Conservation (phyloP, 148 eudicot species). For the Euryodendron excelsum region DNA sequence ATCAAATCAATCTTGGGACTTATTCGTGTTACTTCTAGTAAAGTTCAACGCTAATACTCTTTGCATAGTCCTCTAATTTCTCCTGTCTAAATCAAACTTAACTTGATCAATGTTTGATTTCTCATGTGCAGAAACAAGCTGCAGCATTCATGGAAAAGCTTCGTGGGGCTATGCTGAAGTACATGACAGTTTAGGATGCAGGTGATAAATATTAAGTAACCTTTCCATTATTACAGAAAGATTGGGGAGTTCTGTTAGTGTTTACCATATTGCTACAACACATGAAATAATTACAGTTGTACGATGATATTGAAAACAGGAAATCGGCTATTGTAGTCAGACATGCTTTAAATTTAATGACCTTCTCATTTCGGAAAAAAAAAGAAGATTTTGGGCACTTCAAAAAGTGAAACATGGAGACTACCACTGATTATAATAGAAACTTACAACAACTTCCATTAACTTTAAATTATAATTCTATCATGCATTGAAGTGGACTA, state of each 20-base stretch:
- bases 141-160: conserved; percentile 94
- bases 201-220: background rate
- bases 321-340: background rate
- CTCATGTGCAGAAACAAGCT: conserved; percentile 61
- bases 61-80: too few relatives aligned
- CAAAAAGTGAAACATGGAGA: too few relatives aligned
- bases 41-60: too few relatives aligned
- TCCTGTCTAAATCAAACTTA: background rate
- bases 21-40: too few relatives aligned
- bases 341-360: background rate
- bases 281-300: background rate
- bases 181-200: conserved; percentile 63
- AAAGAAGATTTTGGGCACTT: too few relatives aligned
- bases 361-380: background rate
- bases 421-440: background rate
- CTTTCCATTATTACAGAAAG: background rate
- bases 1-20: too few relatives aligned
- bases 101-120: conserved; percentile 12
- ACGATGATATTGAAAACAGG: background rate
- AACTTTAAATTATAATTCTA: too few relatives aligned
- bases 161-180: conserved; percentile 74
- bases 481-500: background rate
- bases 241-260: background rate
- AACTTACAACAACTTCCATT: too few relatives aligned
- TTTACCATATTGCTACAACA: background rate